These are phyloP conservation scores for Solanum chilense DNA, from an alignment of 257 asterid species.

Conservation along the genomic window DNA sequence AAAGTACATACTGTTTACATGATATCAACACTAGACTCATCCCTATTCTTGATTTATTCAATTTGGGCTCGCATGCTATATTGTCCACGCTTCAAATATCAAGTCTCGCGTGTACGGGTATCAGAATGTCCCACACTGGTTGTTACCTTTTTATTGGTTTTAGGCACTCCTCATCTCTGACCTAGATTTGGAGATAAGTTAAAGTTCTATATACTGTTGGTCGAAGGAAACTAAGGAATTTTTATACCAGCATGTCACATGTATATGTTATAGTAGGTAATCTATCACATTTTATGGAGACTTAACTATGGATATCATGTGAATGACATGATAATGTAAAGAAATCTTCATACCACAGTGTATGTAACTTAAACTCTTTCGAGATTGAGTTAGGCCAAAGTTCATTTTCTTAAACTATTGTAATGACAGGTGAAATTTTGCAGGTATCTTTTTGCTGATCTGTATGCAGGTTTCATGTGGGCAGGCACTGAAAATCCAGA, in stretches of 20 bases:
- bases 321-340: background rate
- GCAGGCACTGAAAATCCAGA: constrained; percentile 56
- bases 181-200: background rate
- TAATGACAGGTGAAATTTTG: background rate
- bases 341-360: background rate
- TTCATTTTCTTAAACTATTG: background rate
- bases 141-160: background rate
- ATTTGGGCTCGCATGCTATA: background rate
- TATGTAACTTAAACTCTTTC: background rate
- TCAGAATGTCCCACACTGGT: background rate
- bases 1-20: background rate
- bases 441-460: constrained; percentile 77
- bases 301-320: background rate
- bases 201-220: too few species aligned
- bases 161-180: background rate
- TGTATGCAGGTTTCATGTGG: constrained; percentile 65
- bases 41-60: background rate
- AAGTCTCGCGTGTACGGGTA: background rate
- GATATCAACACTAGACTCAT: background rate
- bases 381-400: background rate
- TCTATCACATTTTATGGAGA: background rate
- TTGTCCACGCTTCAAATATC: background rate
- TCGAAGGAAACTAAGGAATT: background rate
- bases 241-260: background rate
- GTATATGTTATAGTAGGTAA: background rate